Base-by-base conservation (phyloP, 169 alveolate species). In the Cryptosporidium ubiquitum region DNA sequence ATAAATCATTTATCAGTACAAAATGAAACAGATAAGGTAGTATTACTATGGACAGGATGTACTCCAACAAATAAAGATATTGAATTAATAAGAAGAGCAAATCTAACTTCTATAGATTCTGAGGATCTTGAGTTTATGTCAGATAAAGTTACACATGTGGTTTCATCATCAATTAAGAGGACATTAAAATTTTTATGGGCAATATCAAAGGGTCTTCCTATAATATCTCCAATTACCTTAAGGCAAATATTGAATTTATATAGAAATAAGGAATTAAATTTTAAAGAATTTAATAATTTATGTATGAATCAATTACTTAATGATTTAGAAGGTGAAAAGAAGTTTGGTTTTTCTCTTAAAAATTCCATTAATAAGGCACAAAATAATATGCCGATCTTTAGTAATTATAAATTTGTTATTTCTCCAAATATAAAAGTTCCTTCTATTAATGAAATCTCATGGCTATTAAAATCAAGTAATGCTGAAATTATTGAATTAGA, bases 131-230 rank as follows among this genome's bases (percentile, higher is more conserved):
- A 58, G 12, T 57, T 79, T 14, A 79, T 79, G 66, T 79, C 73
- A 31, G 51, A 64, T 18, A 29, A 39, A 58, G 75, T 79, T 58
- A 79, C 89, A 29, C 89, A 79, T 31, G 73, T 79, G 1, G 58
- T 79, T 5, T 9, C 89, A 4, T 47, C 89, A 10, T 79, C 89
- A 58, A 79, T 79, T 39, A 79, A 79, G 35, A 79, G 89, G 40
- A 79, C 89, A 12, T 44, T 79, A 20, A 79, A 79, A 20, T 79
- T 79, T 33, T 29, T 79, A 9, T 79, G 89, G 89, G 89, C 89
- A 61, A 69, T 79, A 37, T 61, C 68, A 7, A 79, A 61, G 18
- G 89, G 89, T 42, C 29, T 79, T 20, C 75, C 89, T 5, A 79
- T 79, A 23, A 79, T 79, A 60, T 61, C 89, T 3, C 89, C 89